Evolutionary conservation across 768 basidiomycete genomes (phyloP), one percentile per base, ranked within the genome.

Genomic region (Rhizopogon roseolus): DNA sequence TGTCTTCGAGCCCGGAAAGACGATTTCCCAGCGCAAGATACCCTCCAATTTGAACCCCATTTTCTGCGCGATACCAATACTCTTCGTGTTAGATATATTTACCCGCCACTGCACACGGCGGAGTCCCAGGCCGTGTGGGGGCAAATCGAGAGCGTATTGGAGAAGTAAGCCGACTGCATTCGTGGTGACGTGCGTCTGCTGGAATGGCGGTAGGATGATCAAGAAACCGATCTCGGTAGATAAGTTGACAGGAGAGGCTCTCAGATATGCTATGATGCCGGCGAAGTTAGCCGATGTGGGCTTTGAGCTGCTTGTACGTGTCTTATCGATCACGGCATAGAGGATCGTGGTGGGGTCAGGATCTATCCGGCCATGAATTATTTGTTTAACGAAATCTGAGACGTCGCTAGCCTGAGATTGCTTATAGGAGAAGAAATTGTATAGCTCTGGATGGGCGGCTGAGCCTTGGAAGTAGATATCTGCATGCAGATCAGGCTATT

Each of bases 101-200:
- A 83, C 73, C 55, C 78, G 76, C 82, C 85, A 90, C 28, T 80
- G 79, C 0, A 86, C 79, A 9, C 86, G 74, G 3, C 86, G 75
- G 36, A 89, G 63, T 0, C 81, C 79, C 2, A 88, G 69, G 1
- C 80, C 80, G 27, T 72, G 66, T 5, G 41, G 50, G 0, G 80
- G 76, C 3, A 67, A 54, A 49, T 78, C 69, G 13, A 79, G 64
- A 7, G 77, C 69, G 49, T 76, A 79, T 16, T 72, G 67, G 17
- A 90, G 68, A 8, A 84, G 66, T 3, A 82, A 61, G 0, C 79
- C 80, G 13, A 75, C 66, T 1, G 78, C 76, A 56, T 81, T 79
- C 4, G 82, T 76, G 2, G 82, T 76, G 32, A 88, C 77, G 57
- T 87, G 82, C 0, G 83, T 87, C 14, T 81, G 72, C 54, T 86